Percentiles rank a stretch among this genome's conserved stretches.
Conservation (phyloP, 2,329 filamentous ascomycete genomes). For the Aspergillus aculeatinus region DNA sequence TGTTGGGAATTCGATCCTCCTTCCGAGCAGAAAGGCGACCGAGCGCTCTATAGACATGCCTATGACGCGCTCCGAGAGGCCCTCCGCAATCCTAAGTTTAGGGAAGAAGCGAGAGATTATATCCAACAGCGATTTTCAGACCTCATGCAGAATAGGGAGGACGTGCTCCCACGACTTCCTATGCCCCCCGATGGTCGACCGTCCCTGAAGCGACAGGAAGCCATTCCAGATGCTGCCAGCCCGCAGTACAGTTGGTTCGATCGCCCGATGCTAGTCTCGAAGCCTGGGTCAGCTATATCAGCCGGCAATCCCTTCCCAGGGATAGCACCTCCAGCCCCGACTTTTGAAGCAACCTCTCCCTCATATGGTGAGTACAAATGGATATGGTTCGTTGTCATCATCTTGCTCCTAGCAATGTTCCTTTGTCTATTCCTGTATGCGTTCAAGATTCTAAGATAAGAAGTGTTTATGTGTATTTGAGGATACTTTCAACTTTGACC, state of each 20-base stretch:
- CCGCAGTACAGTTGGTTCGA: neutral
- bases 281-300: neutral
- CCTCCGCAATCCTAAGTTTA: neutral
- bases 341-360: neutral
- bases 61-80: neutral
- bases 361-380: slow-evolving; percentile 26
- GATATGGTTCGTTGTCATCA: slow-evolving; percentile 21
- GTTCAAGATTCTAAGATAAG: slow-evolving; percentile 24
- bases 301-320: neutral
- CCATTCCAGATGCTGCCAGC: neutral
- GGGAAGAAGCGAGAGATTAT: neutral
- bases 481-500: slow-evolving; percentile 13
- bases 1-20: neutral
- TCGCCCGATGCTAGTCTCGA: neutral
- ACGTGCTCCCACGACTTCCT: neutral
- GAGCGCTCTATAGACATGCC: neutral
- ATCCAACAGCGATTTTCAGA: neutral
- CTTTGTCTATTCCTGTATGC: slow-evolving; percentile 25
- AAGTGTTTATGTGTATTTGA: neutral
- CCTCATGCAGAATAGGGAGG: neutral
- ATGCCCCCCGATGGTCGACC: neutral
- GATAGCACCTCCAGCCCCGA: neutral
- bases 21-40: neutral
- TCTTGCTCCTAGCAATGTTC: slow-evolving; percentile 24
- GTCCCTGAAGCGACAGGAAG: neutral